Evolutionary conservation across 2,329 filamentous ascomycete genomes (phyloP).

Genomic region (Paecilomyces formosus): DNA sequence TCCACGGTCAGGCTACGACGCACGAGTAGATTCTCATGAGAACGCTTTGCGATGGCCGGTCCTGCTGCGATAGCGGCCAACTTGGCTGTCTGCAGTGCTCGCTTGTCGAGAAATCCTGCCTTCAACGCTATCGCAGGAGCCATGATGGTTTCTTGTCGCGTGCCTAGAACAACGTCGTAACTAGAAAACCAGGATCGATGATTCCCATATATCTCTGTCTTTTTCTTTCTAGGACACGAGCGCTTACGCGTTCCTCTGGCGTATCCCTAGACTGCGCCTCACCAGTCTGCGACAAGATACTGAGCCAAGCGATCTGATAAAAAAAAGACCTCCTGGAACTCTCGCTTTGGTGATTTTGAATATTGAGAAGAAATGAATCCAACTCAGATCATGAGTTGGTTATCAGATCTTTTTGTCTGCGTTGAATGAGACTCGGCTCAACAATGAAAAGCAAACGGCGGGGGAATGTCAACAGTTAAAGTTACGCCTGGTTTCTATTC

Average conservation of each 20-base stretch:
- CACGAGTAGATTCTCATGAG: conserved; percentile 23
- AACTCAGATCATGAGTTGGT: background rate
- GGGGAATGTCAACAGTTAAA: background rate
- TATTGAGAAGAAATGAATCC: background rate
- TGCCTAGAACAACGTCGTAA: background rate
- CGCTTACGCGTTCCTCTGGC: background rate
- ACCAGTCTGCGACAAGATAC: background rate
- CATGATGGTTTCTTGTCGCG: background rate
- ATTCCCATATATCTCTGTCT: background rate
- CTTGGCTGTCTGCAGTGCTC: background rate
- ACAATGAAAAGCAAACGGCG: background rate
- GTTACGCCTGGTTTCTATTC: background rate
- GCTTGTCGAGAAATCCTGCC: background rate
- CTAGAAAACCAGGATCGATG: background rate
- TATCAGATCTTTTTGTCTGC: background rate
- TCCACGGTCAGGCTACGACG: conserved; percentile 54
- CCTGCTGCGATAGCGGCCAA: background rate
- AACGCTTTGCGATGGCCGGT: background rate
- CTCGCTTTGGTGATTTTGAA: background rate
- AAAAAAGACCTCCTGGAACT: background rate
- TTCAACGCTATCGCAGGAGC: background rate
- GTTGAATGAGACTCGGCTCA: background rate
- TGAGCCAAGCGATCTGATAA: background rate
- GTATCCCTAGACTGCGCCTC: background rate
- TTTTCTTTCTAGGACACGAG: background rate